phyloP scores from a whole-genome alignment of 2,329 filamentous ascomycete species.

The Fulvia fulva region DNA sequence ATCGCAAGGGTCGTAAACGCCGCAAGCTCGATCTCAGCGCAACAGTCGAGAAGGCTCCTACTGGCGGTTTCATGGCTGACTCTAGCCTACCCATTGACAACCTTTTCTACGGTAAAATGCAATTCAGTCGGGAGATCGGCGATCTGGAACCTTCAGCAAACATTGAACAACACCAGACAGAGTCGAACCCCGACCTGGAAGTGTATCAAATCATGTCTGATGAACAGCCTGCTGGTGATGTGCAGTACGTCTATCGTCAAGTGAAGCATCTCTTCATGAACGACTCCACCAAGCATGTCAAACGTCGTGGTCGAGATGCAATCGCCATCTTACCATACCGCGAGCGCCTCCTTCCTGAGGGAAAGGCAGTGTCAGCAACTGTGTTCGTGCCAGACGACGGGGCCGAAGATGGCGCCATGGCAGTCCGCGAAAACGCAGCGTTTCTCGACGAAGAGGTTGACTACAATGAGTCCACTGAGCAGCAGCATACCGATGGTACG shows the following conservation, averaged over 20 bases:
- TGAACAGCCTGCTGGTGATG: slow-evolving; percentile 17
- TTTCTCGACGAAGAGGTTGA: slow-evolving; percentile 17
- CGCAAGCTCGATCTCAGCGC: slow-evolving; percentile 30
- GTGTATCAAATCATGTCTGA: slow-evolving; percentile 14
- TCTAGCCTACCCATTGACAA: slow-evolving; percentile 27
- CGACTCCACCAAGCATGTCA: slow-evolving; percentile 12
- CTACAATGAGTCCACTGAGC: slow-evolving; percentile 3
- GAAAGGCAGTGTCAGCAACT: slow-evolving; percentile 29
- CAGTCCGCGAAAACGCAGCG: slow-evolving; percentile 28
- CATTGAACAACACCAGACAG: neutral
- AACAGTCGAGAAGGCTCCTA: neutral
- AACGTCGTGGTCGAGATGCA: slow-evolving; percentile 22
- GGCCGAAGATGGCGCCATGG: slow-evolving; percentile 14
- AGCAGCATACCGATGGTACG: slow-evolving; percentile 19
- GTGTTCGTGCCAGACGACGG: slow-evolving; percentile 23
- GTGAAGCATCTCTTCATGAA: slow-evolving; percentile 27
- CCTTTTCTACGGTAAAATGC: slow-evolving; percentile 34
- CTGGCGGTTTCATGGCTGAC: slow-evolving; percentile 19
- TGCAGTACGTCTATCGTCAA: slow-evolving; percentile 28
- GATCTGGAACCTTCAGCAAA: slow-evolving; percentile 8
- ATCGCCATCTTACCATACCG: slow-evolving; percentile 33
- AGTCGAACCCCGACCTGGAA: neutral
- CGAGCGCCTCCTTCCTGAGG: slow-evolving; percentile 12
- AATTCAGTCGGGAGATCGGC: slow-evolving; percentile 24
- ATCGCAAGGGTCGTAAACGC: slow-evolving; percentile 31